Evolutionary conservation across 371 early-diverging fungal genomes (phyloP).

Genomic region (Cladochytrium tenue): DNA sequence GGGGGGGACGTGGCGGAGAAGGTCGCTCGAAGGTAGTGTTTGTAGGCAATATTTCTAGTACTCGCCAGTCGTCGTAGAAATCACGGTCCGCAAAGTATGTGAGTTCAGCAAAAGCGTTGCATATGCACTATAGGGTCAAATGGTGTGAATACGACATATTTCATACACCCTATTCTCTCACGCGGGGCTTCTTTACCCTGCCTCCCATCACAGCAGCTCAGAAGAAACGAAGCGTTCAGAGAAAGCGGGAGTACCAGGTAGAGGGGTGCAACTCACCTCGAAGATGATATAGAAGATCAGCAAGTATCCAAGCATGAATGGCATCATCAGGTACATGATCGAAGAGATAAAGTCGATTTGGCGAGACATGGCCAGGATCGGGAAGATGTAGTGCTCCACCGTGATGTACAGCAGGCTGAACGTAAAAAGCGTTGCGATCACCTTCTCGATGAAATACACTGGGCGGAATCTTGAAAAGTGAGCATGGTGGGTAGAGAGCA

Average conservation of each 20-base stretch:
- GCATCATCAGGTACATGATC: slow-evolving; percentile 68
- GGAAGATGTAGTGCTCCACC: slow-evolving; percentile 83
- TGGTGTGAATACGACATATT: not conserved
- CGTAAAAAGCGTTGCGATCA: slow-evolving; percentile 76
- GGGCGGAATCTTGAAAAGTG: slow-evolving; percentile 77
- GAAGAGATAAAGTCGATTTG: slow-evolving; percentile 55
- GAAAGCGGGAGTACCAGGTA: too few relatives aligned
- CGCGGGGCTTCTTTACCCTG: too few relatives aligned
- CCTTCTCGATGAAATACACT: slow-evolving; percentile 83
- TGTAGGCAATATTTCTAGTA: too few relatives aligned
- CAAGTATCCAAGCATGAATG: slow-evolving; percentile 87
- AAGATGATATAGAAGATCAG: slow-evolving; percentile 93
- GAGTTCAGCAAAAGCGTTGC: slow-evolving; percentile 95
- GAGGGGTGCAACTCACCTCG: too few relatives aligned
- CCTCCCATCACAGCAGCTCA: too few relatives aligned
- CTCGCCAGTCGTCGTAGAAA: slow-evolving; percentile 99
- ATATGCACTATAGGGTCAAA: slow-evolving; percentile 62
- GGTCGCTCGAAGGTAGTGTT: too few relatives aligned
- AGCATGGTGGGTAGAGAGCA: too few relatives aligned
- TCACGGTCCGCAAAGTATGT: slow-evolving; percentile 94
- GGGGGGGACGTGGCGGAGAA: too few relatives aligned
- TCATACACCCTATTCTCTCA: too few relatives aligned
- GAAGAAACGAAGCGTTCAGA: too few relatives aligned
- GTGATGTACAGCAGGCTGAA: slow-evolving; percentile 80
- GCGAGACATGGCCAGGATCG: slow-evolving; percentile 43